Evolutionary conservation across 768 basidiomycete genomes (phyloP).

Genomic region (Boletus vinaceobasis): DNA sequence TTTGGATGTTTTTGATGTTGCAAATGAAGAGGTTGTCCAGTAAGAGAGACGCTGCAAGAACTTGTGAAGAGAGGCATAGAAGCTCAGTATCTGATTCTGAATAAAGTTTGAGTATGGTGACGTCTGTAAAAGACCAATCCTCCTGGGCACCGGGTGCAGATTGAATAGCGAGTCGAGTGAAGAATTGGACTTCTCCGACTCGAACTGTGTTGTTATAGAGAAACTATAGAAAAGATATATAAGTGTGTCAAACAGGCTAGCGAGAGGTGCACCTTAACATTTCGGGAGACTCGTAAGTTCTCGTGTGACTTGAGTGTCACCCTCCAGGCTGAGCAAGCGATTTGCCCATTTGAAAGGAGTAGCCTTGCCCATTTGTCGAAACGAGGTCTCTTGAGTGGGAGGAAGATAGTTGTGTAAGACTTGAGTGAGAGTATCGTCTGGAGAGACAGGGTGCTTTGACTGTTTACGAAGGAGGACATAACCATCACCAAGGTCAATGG

Average conservation of each 20-base stretch:
- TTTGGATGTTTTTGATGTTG: constrained; percentile 12
- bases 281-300: constrained; percentile 4
- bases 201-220: neutral
- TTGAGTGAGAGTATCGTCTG: too few relatives aligned
- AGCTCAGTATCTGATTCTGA: constrained; percentile 17
- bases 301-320: neutral
- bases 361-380: neutral
- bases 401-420: too few relatives aligned
- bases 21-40: constrained; percentile 14
- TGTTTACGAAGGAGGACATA: too few relatives aligned
- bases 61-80: constrained; percentile 16
- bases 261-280: constrained; percentile 13
- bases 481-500: too few relatives aligned
- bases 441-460: too few relatives aligned
- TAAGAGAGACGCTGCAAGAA: constrained; percentile 16
- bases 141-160: neutral
- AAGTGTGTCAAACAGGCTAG: neutral
- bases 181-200: constrained; percentile 24
- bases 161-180: neutral
- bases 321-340: constrained; percentile 12
- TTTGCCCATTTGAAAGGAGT: constrained; percentile 23
- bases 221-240: neutral
- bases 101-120: constrained; percentile 21
- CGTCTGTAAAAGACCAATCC: neutral
- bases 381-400: too few relatives aligned